Percentiles rank a stretch among this genome's conserved stretches.
Evolutionary conservation across 1,139 yeast species (phyloP).

Genomic region (Taiozyma onychis): DNA sequence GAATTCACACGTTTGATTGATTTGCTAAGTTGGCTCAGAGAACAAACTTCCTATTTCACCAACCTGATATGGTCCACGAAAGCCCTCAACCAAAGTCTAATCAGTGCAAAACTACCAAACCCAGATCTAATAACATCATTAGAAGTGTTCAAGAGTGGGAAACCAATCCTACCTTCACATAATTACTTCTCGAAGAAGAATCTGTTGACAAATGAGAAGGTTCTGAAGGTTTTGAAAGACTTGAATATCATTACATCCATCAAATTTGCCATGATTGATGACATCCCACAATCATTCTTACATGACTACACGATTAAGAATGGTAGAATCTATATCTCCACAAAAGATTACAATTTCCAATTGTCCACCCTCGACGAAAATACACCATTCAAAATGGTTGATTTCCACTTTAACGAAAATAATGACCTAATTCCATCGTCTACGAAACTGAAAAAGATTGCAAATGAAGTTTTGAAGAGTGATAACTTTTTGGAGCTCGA

Average conservation of each 20-base stretch:
- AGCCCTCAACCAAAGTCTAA: slow-evolving; percentile 55
- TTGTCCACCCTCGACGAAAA: slow-evolving; percentile 66
- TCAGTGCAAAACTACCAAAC: slow-evolving; percentile 84
- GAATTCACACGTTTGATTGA: slow-evolving; percentile 76
- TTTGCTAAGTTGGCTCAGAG: slow-evolving; percentile 80
- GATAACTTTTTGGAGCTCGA: slow-evolving; percentile 57
- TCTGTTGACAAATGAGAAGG: slow-evolving; percentile 45
- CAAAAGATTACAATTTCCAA: slow-evolving; percentile 64
- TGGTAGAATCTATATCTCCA: slow-evolving; percentile 72
- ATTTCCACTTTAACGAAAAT: slow-evolving; percentile 49
- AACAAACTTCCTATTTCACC: slow-evolving; percentile 63
- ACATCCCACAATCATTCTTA: slow-evolving; percentile 58
- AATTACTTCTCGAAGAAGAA: slow-evolving; percentile 44
- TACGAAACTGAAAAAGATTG: slow-evolving; percentile 28
- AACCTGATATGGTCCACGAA: slow-evolving; percentile 60
- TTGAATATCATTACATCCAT: slow-evolving; percentile 71
- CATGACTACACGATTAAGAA: slow-evolving; percentile 55
- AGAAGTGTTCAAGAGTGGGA: slow-evolving; percentile 73
- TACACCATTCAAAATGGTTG: slow-evolving; percentile 73
- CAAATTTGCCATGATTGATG: slow-evolving; percentile 62
- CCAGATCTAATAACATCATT: slow-evolving; percentile 84
- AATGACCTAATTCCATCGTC: slow-evolving; percentile 7
- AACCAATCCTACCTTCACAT: slow-evolving; percentile 71
- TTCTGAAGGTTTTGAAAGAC: slow-evolving; percentile 59
- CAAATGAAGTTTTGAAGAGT: slow-evolving; percentile 51